Conservation (phyloP, 2,329 filamentous ascomycete genomes). For the Alternaria rosae region DNA sequence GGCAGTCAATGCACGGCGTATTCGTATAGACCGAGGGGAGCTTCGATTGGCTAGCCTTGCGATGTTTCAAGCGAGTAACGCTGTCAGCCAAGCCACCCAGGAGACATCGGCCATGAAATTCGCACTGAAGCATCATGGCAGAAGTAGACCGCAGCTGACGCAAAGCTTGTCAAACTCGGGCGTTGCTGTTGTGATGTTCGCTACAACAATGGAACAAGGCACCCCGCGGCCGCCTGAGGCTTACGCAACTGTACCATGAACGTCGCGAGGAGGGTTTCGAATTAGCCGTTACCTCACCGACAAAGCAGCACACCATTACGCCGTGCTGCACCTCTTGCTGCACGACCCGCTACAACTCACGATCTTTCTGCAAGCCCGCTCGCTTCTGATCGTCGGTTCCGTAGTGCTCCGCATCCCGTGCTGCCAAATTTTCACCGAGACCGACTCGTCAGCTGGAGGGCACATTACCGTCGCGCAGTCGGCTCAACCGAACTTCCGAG, state of each 20-base stretch:
- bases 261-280: not conserved
- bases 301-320: slow-evolving; percentile 15
- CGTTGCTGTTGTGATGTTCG: not conserved
- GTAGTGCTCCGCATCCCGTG: slow-evolving; percentile 7
- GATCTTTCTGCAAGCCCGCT: slow-evolving; percentile 15
- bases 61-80: slow-evolving; percentile 6
- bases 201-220: not conserved
- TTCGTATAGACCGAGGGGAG: not conserved
- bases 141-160: not conserved
- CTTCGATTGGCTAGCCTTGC: slow-evolving; percentile 12
- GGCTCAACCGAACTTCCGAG: slow-evolving; percentile 18
- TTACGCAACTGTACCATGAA: not conserved
- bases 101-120: not conserved
- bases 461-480: slow-evolving; percentile 9
- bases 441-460: slow-evolving; percentile 24
- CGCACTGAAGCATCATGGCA: not conserved
- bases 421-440: slow-evolving; percentile 13
- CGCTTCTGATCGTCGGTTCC: slow-evolving; percentile 14
- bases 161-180: slow-evolving; percentile 15
- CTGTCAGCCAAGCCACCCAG: not conserved
- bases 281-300: slow-evolving; percentile 18
- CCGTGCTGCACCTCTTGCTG: slow-evolving; percentile 18
- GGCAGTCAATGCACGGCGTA: slow-evolving; percentile 2
- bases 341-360: slow-evolving; percentile 19
- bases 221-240: not conserved